Conservation (phyloP, 768 basidiomycete species). For the Agaricus blazei region DNA sequence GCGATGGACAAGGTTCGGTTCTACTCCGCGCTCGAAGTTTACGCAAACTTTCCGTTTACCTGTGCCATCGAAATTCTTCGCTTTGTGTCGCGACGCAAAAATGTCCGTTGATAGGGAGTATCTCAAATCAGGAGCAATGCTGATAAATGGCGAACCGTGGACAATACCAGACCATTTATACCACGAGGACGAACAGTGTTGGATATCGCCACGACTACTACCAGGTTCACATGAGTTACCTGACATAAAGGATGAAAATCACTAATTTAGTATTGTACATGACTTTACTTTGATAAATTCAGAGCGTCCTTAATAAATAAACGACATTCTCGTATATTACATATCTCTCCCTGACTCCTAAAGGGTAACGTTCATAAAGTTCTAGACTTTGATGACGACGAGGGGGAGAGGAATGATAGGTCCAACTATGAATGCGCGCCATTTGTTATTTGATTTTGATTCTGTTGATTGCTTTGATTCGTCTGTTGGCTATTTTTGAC, state of each 20-base stretch:
- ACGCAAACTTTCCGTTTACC: slow-evolving; percentile 53
- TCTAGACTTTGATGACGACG: slow-evolving; percentile 3
- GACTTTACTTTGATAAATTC: background rate
- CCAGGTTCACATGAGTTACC: background rate
- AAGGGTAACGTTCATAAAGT: background rate
- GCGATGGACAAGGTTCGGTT: slow-evolving; percentile 42
- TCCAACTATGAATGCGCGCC: background rate
- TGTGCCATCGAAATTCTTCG: slow-evolving; percentile 49
- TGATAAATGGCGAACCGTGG: slow-evolving; percentile 32
- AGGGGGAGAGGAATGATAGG: no score
- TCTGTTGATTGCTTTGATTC: slow-evolving; percentile 11
- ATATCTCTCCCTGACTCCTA: background rate
- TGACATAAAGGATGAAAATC: background rate
- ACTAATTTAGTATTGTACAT: background rate
- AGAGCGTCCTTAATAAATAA: background rate
- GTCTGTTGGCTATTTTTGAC: slow-evolving; percentile 24
- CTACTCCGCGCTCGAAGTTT: slow-evolving; percentile 35
- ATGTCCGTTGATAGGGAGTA: slow-evolving; percentile 35
- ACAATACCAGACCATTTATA: background rate
- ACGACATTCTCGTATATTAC: background rate
- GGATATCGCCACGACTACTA: slow-evolving; percentile 6
- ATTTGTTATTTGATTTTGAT: slow-evolving; percentile 7
- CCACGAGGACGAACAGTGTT: slow-evolving; percentile 4
- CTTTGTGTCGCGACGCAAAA: slow-evolving; percentile 40
- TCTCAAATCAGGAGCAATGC: slow-evolving; percentile 38